Conservation (phyloP, 768 basidiomycete genomes). For the Boletus tomentosulus region DNA sequence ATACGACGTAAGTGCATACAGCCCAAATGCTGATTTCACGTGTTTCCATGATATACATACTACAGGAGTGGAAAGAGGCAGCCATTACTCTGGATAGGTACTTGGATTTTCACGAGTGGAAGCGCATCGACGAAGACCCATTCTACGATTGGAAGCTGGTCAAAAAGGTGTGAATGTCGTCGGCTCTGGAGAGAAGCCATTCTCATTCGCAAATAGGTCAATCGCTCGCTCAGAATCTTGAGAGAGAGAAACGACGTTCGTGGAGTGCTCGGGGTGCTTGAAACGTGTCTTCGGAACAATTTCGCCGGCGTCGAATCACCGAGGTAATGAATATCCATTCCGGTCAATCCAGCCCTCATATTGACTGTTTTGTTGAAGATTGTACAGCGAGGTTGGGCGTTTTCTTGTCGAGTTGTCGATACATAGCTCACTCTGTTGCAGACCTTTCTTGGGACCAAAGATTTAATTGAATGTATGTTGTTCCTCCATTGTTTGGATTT, state of each 20-base stretch:
- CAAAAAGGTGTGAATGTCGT: constrained; percentile 48
- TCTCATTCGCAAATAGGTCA: constrained; percentile 46
- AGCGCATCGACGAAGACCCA: constrained; percentile 76
- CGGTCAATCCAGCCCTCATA: background rate
- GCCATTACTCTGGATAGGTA: constrained; percentile 77
- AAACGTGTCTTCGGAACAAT: constrained; percentile 86
- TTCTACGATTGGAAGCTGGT: constrained; percentile 93
- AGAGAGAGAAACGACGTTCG: constrained; percentile 77
- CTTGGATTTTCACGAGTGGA: constrained; percentile 89
- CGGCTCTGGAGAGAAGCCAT: no score
- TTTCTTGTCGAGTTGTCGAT: background rate
- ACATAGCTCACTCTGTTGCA: constrained; percentile 31
- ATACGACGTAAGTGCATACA: constrained; percentile 53
- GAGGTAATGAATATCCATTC: constrained; percentile 39
- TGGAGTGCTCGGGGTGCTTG: constrained; percentile 84
- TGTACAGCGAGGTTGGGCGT: constrained; percentile 76
- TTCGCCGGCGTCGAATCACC: constrained; percentile 91
- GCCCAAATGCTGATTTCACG: background rate
- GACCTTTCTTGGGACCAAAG: constrained; percentile 92
- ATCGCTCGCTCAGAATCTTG: constrained; percentile 63
- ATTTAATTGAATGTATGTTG: constrained; percentile 73
- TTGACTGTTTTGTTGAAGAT: constrained; percentile 37
- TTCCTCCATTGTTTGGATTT: background rate
- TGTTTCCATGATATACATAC: background rate
- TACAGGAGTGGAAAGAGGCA: constrained; percentile 81